Conservation (phyloP, 306 rosid species). For the Luffa aegyptiaca region DNA sequence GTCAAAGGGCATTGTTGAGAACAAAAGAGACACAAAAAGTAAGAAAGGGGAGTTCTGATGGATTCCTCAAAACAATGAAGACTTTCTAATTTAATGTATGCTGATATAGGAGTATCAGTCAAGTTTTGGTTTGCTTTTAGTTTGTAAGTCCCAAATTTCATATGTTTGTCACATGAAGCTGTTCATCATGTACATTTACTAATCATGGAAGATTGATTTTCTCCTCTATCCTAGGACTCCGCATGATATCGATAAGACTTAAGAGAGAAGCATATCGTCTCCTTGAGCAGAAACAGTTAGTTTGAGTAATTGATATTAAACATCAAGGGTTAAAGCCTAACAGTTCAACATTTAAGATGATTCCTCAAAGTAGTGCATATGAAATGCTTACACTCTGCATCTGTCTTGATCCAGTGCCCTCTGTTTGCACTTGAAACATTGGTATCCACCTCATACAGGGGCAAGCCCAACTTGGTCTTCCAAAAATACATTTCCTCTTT, state of each 20-base stretch:
- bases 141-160: background rate
- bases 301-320: background rate
- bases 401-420: slow-evolving; percentile 93
- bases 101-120: background rate
- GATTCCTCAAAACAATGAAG: background rate
- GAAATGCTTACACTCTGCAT: slow-evolving; percentile 74
- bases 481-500: slow-evolving; percentile 23
- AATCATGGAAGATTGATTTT: background rate
- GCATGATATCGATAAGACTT: background rate
- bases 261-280: background rate
- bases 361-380: background rate
- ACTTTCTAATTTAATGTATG: background rate
- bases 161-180: background rate
- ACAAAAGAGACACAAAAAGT: background rate
- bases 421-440: slow-evolving; percentile 33
- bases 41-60: background rate
- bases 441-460: slow-evolving; percentile 25
- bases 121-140: background rate
- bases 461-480: slow-evolving; percentile 29
- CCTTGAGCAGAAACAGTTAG: background rate
- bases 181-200: background rate
- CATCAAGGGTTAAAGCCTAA: background rate
- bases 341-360: background rate
- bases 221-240: background rate
- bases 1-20: background rate